Percentiles rank a stretch among this genome's conserved stretches.
Conservation (phyloP, 164 flowering plant genomes). For the Saururus chinensis region DNA sequence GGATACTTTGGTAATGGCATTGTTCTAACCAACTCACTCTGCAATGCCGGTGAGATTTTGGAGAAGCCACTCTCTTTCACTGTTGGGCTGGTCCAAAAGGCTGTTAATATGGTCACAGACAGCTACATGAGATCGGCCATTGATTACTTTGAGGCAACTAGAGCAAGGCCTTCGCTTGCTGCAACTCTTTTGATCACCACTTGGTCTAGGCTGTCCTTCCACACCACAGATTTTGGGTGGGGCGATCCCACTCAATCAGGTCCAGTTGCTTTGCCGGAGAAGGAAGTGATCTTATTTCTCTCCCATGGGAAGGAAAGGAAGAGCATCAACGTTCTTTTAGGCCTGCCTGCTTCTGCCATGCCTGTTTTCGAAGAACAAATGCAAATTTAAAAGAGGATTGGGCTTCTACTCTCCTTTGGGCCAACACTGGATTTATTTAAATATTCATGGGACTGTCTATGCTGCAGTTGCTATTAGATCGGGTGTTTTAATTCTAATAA, state of each 20-base stretch:
- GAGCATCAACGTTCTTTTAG: slow-evolving; percentile 72
- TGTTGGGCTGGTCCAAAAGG: slow-evolving; percentile 48
- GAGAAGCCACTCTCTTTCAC: slow-evolving; percentile 51
- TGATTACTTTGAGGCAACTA: slow-evolving; percentile 69
- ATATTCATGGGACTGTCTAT: too few species aligned
- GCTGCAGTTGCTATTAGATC: too few species aligned
- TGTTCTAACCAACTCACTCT: slow-evolving; percentile 59
- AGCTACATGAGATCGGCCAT: slow-evolving; percentile 78
- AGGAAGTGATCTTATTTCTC: slow-evolving; percentile 67
- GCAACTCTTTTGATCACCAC: slow-evolving; percentile 72
- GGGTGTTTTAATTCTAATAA: not conserved
- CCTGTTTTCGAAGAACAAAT: slow-evolving; percentile 47
- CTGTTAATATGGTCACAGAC: slow-evolving; percentile 51
- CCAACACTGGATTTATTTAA: too few species aligned
- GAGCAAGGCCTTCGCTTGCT: slow-evolving; percentile 67
- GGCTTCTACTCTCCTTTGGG: not conserved
- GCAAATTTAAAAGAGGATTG: slow-evolving; percentile 16
- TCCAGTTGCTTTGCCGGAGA: slow-evolving; percentile 79
- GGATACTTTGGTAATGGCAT: slow-evolving; percentile 84
- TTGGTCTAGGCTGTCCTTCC: slow-evolving; percentile 78
- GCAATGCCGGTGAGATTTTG: slow-evolving; percentile 45
- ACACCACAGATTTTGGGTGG: slow-evolving; percentile 83
- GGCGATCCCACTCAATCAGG: slow-evolving; percentile 76
- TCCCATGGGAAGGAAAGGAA: slow-evolving; percentile 63
- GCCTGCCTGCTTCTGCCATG: slow-evolving; percentile 86